phyloP scores from a whole-genome alignment of 192 early-diverging fungal species.

The Linnemannia schmuckeri region DNA sequence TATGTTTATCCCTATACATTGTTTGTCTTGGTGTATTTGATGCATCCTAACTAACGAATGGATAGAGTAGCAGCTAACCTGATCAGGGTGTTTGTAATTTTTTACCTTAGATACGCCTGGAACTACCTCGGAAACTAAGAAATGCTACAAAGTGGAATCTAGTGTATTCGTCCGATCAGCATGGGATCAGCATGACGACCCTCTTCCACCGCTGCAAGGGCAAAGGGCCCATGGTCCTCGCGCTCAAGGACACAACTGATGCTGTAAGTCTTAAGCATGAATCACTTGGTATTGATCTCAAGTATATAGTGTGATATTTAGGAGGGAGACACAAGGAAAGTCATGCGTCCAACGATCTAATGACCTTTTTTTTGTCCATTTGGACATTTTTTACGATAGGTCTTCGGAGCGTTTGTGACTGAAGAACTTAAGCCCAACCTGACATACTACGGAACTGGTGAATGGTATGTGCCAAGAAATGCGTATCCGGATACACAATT shows the following conservation, averaged over 20 bases:
- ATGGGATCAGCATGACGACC: constrained; percentile 91
- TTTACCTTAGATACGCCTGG: constrained; percentile 73
- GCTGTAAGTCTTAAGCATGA: constrained; percentile 50
- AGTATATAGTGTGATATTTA: not conserved
- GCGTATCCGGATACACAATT: not conserved
- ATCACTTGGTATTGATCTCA: not conserved
- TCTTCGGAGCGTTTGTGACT: constrained; percentile 85
- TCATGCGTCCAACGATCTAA: not conserved
- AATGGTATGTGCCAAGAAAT: constrained; percentile 67
- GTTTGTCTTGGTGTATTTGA: constrained; percentile 1
- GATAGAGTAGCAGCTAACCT: not conserved
- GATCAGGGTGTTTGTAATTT: not conserved
- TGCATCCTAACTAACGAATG: not conserved
- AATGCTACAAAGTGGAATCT: constrained; percentile 84
- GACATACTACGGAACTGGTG: constrained; percentile 86
- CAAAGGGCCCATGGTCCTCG: constrained; percentile 78
- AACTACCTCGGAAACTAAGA: constrained; percentile 83
- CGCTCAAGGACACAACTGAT: constrained; percentile 74
- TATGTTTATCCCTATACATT: constrained; percentile 25
- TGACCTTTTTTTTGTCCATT: not conserved
- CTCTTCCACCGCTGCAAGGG: constrained; percentile 75
- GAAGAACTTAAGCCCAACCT: constrained; percentile 73
- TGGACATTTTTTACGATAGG: constrained; percentile 52
- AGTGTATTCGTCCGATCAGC: constrained; percentile 93
- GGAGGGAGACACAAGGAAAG: not conserved